Evolutionary conservation across 2,329 filamentous ascomycete genomes (phyloP).

Genomic region (Aspergillus hortae): DNA sequence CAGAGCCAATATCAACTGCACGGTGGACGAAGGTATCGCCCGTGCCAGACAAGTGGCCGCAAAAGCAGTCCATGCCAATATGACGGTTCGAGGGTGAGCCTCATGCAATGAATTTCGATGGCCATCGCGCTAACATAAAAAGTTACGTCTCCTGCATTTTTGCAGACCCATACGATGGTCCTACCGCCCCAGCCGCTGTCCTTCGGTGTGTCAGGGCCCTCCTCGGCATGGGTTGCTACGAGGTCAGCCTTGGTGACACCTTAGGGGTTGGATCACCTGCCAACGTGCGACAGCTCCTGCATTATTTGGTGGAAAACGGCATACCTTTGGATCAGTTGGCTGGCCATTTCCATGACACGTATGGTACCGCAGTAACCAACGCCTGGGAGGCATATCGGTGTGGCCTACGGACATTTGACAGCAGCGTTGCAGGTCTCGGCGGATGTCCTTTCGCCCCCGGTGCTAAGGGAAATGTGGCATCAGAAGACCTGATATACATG

Average conservation of each 20-base stretch:
- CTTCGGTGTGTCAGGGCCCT: slow-evolving; percentile 56
- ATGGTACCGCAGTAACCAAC: slow-evolving; percentile 81
- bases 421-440: slow-evolving; percentile 73
- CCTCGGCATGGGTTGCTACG: slow-evolving; percentile 82
- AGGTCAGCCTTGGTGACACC: slow-evolving; percentile 86
- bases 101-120: neutral
- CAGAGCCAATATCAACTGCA: slow-evolving; percentile 40
- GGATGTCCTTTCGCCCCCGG: slow-evolving; percentile 84
- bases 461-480: slow-evolving; percentile 81
- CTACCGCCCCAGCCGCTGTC: slow-evolving; percentile 48
- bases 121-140: neutral
- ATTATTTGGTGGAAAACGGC: slow-evolving; percentile 41
- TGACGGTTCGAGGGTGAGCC: slow-evolving; percentile 35
- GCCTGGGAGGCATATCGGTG: slow-evolving; percentile 72
- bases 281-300: slow-evolving; percentile 29
- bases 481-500: slow-evolving; percentile 79
- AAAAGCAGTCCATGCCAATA: slow-evolving; percentile 21
- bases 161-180: slow-evolving; percentile 49
- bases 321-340: slow-evolving; percentile 68
- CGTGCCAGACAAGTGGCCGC: slow-evolving; percentile 29
- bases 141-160: slow-evolving; percentile 43
- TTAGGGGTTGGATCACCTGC: slow-evolving; percentile 75
- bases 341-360: slow-evolving; percentile 87
- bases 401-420: slow-evolving; percentile 75
- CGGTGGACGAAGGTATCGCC: slow-evolving; percentile 35